Evolutionary conservation across 108 stramenopile genomes (phyloP).

Genomic region (Conticribra weissflogii): DNA sequence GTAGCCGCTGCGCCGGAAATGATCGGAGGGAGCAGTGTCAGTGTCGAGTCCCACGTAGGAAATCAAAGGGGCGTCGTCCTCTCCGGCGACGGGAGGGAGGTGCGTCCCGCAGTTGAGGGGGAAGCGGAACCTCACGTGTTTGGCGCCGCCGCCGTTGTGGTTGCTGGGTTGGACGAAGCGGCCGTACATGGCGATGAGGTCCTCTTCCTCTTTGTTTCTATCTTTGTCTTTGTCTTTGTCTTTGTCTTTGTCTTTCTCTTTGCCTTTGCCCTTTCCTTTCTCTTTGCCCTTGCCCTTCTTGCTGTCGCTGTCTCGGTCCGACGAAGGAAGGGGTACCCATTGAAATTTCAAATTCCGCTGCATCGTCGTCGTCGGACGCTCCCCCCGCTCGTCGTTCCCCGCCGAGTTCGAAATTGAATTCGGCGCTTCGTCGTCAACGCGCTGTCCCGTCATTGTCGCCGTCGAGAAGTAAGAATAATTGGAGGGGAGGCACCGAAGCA

Average conservation of each 20-base stretch:
- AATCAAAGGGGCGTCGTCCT: conserved; percentile 6
- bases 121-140: conserved; percentile 8
- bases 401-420: too few species aligned
- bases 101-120: conserved; percentile 23
- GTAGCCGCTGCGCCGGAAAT: conserved; percentile 7
- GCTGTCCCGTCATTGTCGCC: background rate
- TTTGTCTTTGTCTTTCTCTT: background rate
- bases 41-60: background rate
- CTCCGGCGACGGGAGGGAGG: too few species aligned
- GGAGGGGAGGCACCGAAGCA: background rate
- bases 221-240: background rate
- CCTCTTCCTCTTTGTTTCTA: background rate
- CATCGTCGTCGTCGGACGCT: too few species aligned
- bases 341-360: too few species aligned
- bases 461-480: background rate
- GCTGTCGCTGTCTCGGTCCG: too few species aligned
- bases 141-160: background rate
- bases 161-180: background rate
- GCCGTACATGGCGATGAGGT: background rate
- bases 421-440: background rate
- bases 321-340: too few species aligned
- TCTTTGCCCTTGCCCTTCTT: background rate
- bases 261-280: background rate
- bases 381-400: too few species aligned
- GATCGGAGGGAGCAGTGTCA: background rate